Base-by-base conservation (phyloP, 805 yeast species). In the Yarrowia sp. region DNA sequence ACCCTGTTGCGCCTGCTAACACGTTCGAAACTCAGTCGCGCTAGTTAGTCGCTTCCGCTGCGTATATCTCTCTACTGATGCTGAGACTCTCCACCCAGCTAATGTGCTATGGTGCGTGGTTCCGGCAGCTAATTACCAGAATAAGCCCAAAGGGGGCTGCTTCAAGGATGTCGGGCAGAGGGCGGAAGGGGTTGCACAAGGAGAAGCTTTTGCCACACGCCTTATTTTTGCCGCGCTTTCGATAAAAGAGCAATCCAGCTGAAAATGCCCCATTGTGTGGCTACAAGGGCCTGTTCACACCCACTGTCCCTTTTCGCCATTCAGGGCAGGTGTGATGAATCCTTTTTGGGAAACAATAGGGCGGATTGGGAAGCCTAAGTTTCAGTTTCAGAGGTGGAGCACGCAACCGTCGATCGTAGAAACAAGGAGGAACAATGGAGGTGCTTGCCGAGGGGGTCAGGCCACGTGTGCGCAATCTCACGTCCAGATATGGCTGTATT, bases 301-400 rank as follows among this genome's bases (percentile, higher is more conserved):
- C 24, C 7, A 17, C 8, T 40, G 46, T 17, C 46, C 28, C 46
- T 22, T 41, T 24, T 16, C 49, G 51, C 35, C 51, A 46, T 17
- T 24, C 49, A 17, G 49, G 32, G 49, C 32, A 43, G 48, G 48
- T 22, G 30, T 44, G 49, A 14, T 44, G 21, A 44, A 44, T 21
- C 58, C 58, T 11, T 19, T 22, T 33, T 51, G 40, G 58, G 58
- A 33, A 33, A 22, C 28, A 33, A 16, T 24, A 49, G 40, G 41
- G 58, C 58, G 41, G 30, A 51, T 51, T 51, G 41, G 58, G 58
- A 51, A 51, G 30, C n/a, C 32, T 19, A 48, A 30, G 54, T 32
- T 51, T 32, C 40, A n/a, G n/a, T n/a, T n/a, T n/a, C n/a, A n/a
- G n/a, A 19, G 36, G 24, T 28, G 54, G 33, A 19, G 38, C 43